Evolutionary conservation across 176 grass and related monocot genomes (phyloP).

Genomic region (Paspalum notatum): DNA sequence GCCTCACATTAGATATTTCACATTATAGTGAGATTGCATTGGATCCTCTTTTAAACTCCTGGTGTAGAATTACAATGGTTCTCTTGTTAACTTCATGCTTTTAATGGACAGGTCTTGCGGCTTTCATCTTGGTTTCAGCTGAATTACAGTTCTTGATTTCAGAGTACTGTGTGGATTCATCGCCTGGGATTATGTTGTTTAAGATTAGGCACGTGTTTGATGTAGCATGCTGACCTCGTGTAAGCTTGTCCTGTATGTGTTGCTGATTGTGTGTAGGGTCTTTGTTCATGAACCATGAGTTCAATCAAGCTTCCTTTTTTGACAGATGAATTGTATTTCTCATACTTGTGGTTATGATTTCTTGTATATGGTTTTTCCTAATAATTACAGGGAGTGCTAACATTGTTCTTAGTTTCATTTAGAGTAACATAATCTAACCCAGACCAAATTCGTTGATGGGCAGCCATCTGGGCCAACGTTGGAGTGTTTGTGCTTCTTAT

Average conservation of each 20-base stretch:
- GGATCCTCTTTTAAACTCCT: background rate
- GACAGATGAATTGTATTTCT: background rate
- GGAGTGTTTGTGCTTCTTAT: no score
- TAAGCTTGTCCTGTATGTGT: background rate
- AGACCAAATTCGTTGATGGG: background rate
- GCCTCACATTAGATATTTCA: background rate
- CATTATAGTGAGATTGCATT: background rate
- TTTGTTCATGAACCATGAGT: background rate
- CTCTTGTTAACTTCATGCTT: conserved; percentile 5
- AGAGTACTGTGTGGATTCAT: background rate
- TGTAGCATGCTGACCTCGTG: background rate
- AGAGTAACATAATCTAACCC: background rate
- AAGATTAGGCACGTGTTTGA: background rate
- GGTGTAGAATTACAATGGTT: background rate
- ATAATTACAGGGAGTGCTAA: background rate
- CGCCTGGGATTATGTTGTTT: background rate
- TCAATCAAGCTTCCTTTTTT: background rate
- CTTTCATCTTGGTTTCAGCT: conserved; percentile 18
- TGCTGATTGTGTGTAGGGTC: background rate
- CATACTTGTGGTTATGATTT: background rate
- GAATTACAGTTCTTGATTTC: background rate
- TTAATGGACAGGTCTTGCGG: background rate
- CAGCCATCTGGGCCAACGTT: no score
- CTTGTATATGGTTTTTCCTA: background rate
- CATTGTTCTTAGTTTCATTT: background rate